Percentiles rank a stretch among this genome's conserved stretches.
Conservation (phyloP, 2,329 filamentous ascomycete genomes). For the Dothideomycetidae sp. region DNA sequence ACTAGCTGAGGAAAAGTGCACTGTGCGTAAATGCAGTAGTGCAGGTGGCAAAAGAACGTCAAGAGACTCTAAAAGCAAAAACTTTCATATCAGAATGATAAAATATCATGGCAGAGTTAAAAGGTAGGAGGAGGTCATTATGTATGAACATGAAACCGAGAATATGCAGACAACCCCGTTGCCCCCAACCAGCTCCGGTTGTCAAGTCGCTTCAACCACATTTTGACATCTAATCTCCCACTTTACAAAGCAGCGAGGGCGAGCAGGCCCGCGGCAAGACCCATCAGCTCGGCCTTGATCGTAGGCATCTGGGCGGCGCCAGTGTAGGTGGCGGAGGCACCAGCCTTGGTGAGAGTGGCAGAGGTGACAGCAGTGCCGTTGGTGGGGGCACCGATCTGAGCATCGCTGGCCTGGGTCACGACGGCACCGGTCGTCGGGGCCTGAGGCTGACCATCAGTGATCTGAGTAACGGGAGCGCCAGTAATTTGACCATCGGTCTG, state of each 20-base stretch:
- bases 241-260: conserved; percentile 4
- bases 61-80: too few species aligned
- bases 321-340: conserved; percentile 17
- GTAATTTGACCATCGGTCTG: conserved; percentile 15
- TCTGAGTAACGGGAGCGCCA: conserved; percentile 14
- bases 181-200: too few species aligned
- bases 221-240: too few species aligned
- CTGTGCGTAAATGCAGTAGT: too few species aligned
- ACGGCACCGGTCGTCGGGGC: conserved; percentile 6
- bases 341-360: conserved; percentile 10
- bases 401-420: conserved; percentile 2
- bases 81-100: too few species aligned
- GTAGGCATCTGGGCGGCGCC: conserved; percentile 19
- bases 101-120: too few species aligned
- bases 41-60: too few species aligned
- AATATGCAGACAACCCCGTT: too few species aligned
- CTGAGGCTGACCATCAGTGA: conserved; percentile 15
- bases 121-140: too few species aligned
- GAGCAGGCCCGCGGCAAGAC: conserved; percentile 19
- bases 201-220: too few species aligned
- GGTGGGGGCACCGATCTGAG: conserved; percentile 4
- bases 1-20: too few species aligned
- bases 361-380: conserved; percentile 9
- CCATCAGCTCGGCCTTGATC: conserved; percentile 17
- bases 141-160: too few species aligned